Percentiles rank a stretch among this genome's conserved stretches.
phyloP scores from a whole-genome alignment of 192 early-diverging fungal species.

The Umbelopsis sp. region DNA sequence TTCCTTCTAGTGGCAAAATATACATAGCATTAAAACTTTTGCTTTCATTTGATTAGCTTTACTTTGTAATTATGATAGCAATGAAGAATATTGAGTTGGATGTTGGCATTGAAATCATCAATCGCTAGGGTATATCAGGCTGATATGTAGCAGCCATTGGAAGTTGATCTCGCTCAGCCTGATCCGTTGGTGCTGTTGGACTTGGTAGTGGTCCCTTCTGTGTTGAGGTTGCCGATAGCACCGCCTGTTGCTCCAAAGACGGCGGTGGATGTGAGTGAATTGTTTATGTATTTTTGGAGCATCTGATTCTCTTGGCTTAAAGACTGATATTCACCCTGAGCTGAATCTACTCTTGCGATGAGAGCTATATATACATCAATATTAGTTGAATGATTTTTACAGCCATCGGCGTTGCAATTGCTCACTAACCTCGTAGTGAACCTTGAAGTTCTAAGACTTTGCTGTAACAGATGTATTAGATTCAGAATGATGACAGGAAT shows the following conservation, averaged over 20 bases:
- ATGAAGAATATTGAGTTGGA: no score
- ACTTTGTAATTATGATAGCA: no score
- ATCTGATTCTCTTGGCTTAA: conserved; percentile 44
- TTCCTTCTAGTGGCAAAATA: background rate
- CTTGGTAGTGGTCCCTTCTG: background rate
- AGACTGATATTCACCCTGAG: conserved; percentile 39
- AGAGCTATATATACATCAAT: conserved; percentile 21
- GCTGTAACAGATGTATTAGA: conserved; percentile 17
- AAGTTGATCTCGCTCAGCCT: no score
- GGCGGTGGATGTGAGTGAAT: conserved; percentile 45
- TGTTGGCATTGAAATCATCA: no score
- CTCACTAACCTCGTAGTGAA: conserved; percentile 31
- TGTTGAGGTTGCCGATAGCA: conserved; percentile 5
- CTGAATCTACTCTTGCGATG: conserved; percentile 38
- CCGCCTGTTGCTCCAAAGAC: conserved; percentile 41
- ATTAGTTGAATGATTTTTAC: background rate
- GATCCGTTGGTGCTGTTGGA: no score
- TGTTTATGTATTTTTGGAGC: conserved; percentile 46
- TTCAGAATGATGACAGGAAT: background rate
- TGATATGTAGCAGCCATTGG: background rate
- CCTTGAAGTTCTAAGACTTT: conserved; percentile 38
- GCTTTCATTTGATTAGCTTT: no score
- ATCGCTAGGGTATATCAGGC: no score
- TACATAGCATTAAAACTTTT: no score
- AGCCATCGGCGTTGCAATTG: background rate